Evolutionary conservation across 371 early-diverging fungal genomes (phyloP).

Genomic region (Mucor indicus): DNA sequence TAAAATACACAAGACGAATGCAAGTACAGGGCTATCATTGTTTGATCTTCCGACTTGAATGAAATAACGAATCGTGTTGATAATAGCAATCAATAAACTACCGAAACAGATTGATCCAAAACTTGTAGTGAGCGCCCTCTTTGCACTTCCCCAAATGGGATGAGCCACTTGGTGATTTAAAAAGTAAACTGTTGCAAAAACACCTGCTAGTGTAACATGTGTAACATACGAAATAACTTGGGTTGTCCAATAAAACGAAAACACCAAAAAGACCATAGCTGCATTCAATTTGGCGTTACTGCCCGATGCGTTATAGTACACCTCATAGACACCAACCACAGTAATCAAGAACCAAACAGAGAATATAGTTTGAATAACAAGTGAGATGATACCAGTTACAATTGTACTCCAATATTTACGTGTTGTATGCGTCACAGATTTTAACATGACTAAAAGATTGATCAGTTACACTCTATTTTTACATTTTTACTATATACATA

Average conservation of each 20-base stretch:
- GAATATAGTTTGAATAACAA: constrained; percentile 52
- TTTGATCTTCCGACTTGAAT: constrained; percentile 21
- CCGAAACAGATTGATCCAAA: constrained; percentile 96
- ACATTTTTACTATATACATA: no score
- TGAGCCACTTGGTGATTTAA: constrained; percentile 63
- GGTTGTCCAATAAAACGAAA: constrained; percentile 77
- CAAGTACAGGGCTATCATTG: constrained; percentile 28
- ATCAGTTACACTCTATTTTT: neutral
- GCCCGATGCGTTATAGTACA: constrained; percentile 28
- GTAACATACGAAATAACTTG: constrained; percentile 74
- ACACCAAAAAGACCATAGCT: constrained; percentile 63
- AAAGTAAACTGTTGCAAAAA: constrained; percentile 80
- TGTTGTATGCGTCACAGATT: constrained; percentile 55
- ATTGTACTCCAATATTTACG: constrained; percentile 57
- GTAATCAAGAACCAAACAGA: constrained; percentile 47
- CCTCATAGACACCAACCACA: constrained; percentile 46
- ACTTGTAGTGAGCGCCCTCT: constrained; percentile 84
- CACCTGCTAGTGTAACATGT: constrained; percentile 77
- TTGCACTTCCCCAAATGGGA: constrained; percentile 70
- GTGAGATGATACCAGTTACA: constrained; percentile 36
- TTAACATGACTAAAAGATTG: constrained; percentile 42
- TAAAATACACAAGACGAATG: constrained; percentile 33
- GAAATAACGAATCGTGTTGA: constrained; percentile 55
- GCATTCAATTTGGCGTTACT: constrained; percentile 21
- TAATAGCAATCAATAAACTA: constrained; percentile 79